These are phyloP conservation scores for Ophiostoma novo-ulmi DNA, from an alignment of 2,329 filamentous ascomycete genomes.

Conservation along the genomic window DNA sequence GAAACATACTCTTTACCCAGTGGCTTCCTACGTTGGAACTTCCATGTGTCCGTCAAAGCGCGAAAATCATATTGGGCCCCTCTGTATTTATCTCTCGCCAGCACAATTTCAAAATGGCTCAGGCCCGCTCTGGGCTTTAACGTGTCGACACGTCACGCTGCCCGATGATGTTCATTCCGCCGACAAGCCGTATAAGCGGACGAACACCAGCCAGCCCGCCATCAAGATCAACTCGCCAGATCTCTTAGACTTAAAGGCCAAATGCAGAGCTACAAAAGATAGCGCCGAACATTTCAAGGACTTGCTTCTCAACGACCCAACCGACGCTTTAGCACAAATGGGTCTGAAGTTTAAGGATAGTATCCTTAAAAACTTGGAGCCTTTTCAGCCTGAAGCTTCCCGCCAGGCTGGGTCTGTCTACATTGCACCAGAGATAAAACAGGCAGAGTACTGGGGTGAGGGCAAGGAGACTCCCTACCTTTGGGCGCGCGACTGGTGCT, in stretches of 20 bases:
- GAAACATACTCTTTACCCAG: not conserved
- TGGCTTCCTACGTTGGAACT: not conserved
- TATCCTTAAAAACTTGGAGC: not conserved
- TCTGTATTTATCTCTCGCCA: not conserved
- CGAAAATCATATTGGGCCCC: not conserved
- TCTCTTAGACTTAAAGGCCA: not conserved
- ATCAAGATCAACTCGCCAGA: constrained; percentile 7
- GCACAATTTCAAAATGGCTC: not conserved
- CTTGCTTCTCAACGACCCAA: not conserved
- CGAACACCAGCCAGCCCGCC: not conserved
- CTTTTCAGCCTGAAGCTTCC: not conserved
- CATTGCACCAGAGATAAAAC: not conserved
- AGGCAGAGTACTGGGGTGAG: constrained; percentile 8
- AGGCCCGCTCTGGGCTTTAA: constrained; percentile 5
- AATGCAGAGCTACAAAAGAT: not conserved
- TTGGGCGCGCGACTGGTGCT: constrained; percentile 5
- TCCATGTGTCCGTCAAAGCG: not conserved
- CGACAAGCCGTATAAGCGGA: not conserved
- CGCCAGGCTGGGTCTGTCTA: not conserved
- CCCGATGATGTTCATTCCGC: not conserved
- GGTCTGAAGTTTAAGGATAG: not conserved
- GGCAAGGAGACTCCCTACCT: not conserved
- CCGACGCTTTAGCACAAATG: not conserved
- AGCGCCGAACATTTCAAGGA: not conserved
- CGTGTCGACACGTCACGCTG: not conserved